Conservation (phyloP, 106 monocot genomes). For the Allium fistulosum region DNA sequence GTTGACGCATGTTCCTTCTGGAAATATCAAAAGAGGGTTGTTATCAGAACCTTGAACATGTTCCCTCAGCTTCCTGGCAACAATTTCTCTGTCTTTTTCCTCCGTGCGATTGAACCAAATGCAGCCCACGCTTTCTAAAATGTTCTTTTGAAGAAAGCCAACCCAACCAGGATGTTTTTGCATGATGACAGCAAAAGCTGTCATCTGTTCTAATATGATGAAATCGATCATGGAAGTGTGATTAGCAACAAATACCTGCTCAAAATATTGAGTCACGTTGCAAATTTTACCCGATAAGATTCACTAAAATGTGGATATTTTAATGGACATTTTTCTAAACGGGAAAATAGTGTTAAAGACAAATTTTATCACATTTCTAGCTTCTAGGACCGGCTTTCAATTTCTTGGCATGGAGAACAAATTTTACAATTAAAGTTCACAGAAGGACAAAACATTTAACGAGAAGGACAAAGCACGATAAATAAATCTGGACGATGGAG, state of each 20-base stretch:
- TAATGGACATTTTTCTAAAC: neutral
- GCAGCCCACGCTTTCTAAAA: constrained; percentile 77
- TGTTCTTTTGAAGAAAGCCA: constrained; percentile 77
- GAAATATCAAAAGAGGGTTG: constrained; percentile 91
- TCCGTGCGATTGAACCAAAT: constrained; percentile 92
- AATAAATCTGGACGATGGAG: no score
- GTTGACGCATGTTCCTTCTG: constrained; percentile 94
- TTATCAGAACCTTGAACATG: constrained; percentile 63
- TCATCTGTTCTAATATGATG: constrained; percentile 85
- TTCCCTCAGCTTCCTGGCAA: constrained; percentile 73
- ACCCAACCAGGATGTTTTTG: constrained; percentile 98
- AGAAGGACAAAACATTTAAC: no score
- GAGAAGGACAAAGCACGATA: no score
- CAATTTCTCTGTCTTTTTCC: constrained; percentile 75
- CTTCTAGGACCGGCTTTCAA: no score
- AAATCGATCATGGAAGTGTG: constrained; percentile 97
- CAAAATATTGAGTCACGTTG: neutral
- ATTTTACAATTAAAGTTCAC: no score
- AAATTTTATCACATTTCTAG: no score
- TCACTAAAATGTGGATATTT: neutral
- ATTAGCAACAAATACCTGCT: constrained; percentile 91
- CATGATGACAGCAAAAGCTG: constrained; percentile 97
- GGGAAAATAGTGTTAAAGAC: no score
- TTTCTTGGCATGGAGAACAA: no score
- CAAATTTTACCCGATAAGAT: neutral